Conservation (phyloP, 306 rosid genomes). For the Sphenostylis stenocarpa region DNA sequence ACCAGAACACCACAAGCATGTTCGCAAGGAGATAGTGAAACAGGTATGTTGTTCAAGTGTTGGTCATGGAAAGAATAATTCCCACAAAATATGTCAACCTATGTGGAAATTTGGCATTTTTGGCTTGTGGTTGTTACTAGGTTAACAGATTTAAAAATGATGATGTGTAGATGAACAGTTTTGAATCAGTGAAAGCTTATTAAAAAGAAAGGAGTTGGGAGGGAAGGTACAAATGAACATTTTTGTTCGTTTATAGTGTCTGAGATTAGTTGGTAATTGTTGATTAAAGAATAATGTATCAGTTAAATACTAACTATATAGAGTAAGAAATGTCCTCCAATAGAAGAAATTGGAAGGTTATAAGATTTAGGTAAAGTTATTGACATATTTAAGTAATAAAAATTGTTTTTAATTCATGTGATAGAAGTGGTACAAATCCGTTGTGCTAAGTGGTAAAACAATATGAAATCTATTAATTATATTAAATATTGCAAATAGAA, state of each 20-base stretch:
- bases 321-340: neutral
- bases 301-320: neutral
- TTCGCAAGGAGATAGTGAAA: constrained; percentile 74
- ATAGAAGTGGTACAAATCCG: constrained; percentile 1
- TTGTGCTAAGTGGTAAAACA: constrained; percentile 14
- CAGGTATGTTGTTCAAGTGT: constrained; percentile 47
- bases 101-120: constrained; percentile 3
- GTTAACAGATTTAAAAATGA: neutral
- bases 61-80: constrained; percentile 21
- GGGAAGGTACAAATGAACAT: neutral
- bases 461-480: neutral
- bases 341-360: constrained; percentile 20
- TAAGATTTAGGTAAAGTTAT: neutral
- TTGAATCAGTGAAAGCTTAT: neutral
- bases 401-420: neutral
- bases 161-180: neutral
- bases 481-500: neutral
- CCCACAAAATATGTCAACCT: neutral
- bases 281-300: neutral
- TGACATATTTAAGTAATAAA: neutral
- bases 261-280: neutral
- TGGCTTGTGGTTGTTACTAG: neutral
- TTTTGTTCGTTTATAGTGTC: constrained; percentile 19
- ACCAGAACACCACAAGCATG: constrained; percentile 80
- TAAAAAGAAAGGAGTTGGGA: neutral